Evolutionary conservation across 306 rosid genomes (phyloP).

Genomic region (Cucurbita maxima): DNA sequence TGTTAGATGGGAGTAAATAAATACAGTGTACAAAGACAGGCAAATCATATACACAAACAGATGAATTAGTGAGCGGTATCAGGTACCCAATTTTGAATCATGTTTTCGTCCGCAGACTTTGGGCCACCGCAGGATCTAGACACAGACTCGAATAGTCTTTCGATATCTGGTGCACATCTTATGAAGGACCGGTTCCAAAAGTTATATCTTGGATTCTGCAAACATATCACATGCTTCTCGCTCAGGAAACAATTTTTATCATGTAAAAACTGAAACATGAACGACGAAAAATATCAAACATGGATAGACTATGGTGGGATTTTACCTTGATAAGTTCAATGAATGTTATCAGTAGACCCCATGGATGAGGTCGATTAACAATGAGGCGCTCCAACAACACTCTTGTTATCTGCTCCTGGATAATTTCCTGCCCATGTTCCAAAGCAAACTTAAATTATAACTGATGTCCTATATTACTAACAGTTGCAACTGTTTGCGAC

Average conservation of each 20-base stretch:
- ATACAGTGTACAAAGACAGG: background rate
- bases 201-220: constrained; percentile 81
- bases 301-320: background rate
- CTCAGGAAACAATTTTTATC: background rate
- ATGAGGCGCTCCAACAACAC: constrained; percentile 88
- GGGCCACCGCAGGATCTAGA: constrained; percentile 97
- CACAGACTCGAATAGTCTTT: constrained; percentile 88
- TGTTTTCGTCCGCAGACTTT: constrained; percentile 78
- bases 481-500: too few species aligned
- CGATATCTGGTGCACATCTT: constrained; percentile 94
- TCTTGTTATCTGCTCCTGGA: constrained; percentile 96
- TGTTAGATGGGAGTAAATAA: background rate
- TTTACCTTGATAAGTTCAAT: constrained; percentile 43
- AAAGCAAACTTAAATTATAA: background rate
- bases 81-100: constrained; percentile 82
- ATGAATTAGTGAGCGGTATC: constrained; percentile 25
- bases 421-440: constrained; percentile 57
- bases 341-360: constrained; percentile 97
- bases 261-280: too few species aligned
- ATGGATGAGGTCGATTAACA: constrained; percentile 95
- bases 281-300: too few species aligned
- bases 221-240: background rate
- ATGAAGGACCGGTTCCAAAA: constrained; percentile 90
- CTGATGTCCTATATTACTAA: too few species aligned
- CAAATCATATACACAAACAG: background rate